Percentiles rank a stretch among this genome's conserved stretches.
These are phyloP conservation scores for Aspergillus fumigatus DNA, from an alignment of 2,329 filamentous ascomycete genomes.

Conservation along the genomic window DNA sequence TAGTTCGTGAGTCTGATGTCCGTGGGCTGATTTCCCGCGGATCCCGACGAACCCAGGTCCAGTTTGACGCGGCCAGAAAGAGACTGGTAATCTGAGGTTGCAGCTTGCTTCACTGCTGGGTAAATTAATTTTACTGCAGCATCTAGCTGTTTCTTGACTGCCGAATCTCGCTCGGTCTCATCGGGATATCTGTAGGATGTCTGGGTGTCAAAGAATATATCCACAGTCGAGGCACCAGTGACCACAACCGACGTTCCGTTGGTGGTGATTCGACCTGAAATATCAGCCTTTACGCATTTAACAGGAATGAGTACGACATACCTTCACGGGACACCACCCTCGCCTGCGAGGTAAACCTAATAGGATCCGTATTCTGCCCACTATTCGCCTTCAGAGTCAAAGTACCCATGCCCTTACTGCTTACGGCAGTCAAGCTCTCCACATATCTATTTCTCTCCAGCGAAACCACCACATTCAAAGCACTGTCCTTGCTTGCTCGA, in stretches of 20 bases:
- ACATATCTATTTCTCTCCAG: slow-evolving; percentile 3
- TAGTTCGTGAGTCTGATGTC: slow-evolving; percentile 3
- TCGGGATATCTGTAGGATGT: slow-evolving; percentile 3
- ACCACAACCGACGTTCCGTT: not conserved
- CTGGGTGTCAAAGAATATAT: slow-evolving; percentile 8
- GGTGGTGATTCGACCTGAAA: not conserved
- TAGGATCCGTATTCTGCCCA: not conserved
- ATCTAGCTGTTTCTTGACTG: not conserved
- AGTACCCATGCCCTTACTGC: not conserved
- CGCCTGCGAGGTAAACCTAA: not conserved
- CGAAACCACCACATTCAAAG: not conserved
- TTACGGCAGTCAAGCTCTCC: not conserved
- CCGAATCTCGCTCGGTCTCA: not conserved
- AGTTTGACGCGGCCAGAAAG: slow-evolving; percentile 2
- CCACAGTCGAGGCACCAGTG: not conserved
- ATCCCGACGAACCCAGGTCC: slow-evolving; percentile 1
- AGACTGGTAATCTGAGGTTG: slow-evolving; percentile 1
- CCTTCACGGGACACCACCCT: not conserved
- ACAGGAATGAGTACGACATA: not conserved
- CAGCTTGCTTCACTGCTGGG: not conserved
- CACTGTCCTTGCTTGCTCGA: not conserved
- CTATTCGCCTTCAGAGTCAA: not conserved
- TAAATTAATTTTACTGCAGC: not conserved
- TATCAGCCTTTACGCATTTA: not conserved
- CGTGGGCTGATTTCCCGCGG: not conserved